These are phyloP conservation scores for Polychaeton citri DNA, from an alignment of 2,329 filamentous ascomycete species.

Conservation along the genomic window DNA sequence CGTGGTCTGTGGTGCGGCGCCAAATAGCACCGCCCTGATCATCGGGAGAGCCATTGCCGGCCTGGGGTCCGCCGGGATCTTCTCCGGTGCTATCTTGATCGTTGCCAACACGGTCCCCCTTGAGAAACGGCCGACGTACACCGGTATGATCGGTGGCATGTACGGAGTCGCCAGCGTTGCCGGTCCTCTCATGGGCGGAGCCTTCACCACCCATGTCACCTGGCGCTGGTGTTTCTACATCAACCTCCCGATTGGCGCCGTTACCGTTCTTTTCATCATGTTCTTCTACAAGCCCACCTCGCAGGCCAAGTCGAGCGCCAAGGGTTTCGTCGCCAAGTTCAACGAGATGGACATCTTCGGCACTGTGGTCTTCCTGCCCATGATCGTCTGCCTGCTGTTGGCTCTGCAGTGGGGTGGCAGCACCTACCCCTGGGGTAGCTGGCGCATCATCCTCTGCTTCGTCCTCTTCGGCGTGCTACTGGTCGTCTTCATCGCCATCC, in stretches of 20 bases:
- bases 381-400: slow-evolving; percentile 35
- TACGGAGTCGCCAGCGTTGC: slow-evolving; percentile 35
- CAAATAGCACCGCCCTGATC: slow-evolving; percentile 36
- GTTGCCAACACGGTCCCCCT: slow-evolving; percentile 33
- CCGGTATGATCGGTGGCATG: slow-evolving; percentile 35
- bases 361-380: slow-evolving; percentile 33
- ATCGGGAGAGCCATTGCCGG: slow-evolving; percentile 39
- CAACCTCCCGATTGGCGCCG: slow-evolving; percentile 38
- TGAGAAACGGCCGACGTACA: slow-evolving; percentile 34
- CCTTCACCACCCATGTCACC: slow-evolving; percentile 25
- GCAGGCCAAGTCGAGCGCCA: slow-evolving; percentile 20
- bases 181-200: slow-evolving; percentile 32
- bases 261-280: slow-evolving; percentile 25
- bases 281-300: slow-evolving; percentile 23
- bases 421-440: slow-evolving; percentile 32
- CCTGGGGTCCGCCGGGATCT: slow-evolving; percentile 38
- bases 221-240: slow-evolving; percentile 42
- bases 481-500: slow-evolving; percentile 27
- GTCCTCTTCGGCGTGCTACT: slow-evolving; percentile 32
- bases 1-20: slow-evolving; percentile 38
- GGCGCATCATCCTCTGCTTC: slow-evolving; percentile 33
- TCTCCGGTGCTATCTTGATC: slow-evolving; percentile 35
- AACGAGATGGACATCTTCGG: slow-evolving; percentile 35
- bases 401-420: slow-evolving; percentile 39
- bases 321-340: slow-evolving; percentile 25